These are phyloP conservation scores for Mucuna pruriens DNA, from an alignment of 306 rosid genomes.

Conservation along the genomic window DNA sequence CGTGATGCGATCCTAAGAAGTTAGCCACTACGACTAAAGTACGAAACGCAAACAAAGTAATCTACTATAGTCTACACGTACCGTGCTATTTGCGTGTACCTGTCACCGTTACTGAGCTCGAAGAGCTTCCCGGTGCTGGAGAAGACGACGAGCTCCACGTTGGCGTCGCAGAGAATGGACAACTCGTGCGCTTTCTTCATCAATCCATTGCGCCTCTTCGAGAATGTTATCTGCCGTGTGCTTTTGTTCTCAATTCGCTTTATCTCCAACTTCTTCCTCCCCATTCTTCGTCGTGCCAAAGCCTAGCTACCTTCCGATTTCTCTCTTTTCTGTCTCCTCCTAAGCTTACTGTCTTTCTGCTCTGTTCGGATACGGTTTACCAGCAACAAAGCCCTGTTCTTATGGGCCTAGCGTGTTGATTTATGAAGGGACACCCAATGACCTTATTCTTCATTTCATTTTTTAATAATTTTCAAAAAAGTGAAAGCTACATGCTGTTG, in stretches of 20 bases:
- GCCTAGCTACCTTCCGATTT: neutral
- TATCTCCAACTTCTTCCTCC: slow-evolving; percentile 30
- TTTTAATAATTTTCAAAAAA: neutral
- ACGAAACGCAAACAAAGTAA: neutral
- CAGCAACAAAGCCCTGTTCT: neutral
- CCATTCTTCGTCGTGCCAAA: slow-evolving; percentile 7
- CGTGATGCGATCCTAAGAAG: neutral
- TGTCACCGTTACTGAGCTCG: slow-evolving; percentile 28
- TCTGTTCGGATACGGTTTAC: neutral
- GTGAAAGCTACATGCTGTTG: no score
- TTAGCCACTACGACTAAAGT: neutral
- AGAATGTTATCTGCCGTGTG: slow-evolving; percentile 31
- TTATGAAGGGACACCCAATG: neutral
- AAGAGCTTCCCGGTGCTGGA: slow-evolving; percentile 28
- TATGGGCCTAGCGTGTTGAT: neutral
- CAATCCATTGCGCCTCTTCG: slow-evolving; percentile 39
- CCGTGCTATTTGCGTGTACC: neutral
- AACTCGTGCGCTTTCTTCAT: slow-evolving; percentile 35
- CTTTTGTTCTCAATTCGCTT: slow-evolving; percentile 33
- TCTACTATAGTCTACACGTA: neutral
- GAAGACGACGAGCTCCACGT: slow-evolving; percentile 27
- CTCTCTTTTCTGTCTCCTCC: neutral
- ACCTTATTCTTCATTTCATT: neutral
- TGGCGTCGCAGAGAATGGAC: slow-evolving; percentile 28
- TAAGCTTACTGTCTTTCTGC: neutral